Conservation (phyloP, 2,329 filamentous ascomycete species). For the Claviceps africana region DNA sequence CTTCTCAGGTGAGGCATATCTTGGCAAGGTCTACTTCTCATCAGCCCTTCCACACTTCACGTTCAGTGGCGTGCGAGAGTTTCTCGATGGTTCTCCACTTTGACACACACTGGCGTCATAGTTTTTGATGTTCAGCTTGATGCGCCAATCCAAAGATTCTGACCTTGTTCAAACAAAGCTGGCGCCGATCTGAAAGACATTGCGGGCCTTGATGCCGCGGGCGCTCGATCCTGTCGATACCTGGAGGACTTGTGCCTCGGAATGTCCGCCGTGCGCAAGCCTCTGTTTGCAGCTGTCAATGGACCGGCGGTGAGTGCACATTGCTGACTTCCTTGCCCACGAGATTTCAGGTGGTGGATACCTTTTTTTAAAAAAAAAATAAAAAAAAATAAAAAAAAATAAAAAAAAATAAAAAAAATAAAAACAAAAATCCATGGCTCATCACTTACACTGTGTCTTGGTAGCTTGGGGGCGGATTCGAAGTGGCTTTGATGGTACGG, state of each 20-base stretch:
- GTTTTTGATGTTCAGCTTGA: not conserved
- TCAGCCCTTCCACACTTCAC: not conserved
- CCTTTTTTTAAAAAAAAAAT: too few species aligned
- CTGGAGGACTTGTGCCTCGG: conserved; percentile 27
- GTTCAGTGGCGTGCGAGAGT: not conserved
- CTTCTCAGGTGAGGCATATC: conserved; percentile 11
- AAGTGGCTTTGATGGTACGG: conserved; percentile 31
- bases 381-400: too few species aligned
- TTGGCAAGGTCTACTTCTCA: not conserved
- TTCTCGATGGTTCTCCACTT: conserved; percentile 1
- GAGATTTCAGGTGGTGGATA: too few species aligned
- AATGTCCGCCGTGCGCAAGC: conserved; percentile 25
- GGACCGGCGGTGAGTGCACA: conserved; percentile 32
- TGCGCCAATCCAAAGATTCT: not conserved
- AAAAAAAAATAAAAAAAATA: too few species aligned
- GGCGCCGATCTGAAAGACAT: conserved; percentile 24
- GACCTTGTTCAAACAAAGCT: conserved; percentile 11
- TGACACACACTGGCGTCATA: conserved; percentile 1
- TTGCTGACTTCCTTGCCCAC: too few species aligned
- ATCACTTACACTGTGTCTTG: conserved; percentile 6
- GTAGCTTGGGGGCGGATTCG: conserved; percentile 36
- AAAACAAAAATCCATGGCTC: not conserved
- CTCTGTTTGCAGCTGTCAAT: conserved; percentile 34
- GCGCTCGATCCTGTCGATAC: conserved; percentile 20
- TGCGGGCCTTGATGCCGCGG: conserved; percentile 18